Percentiles rank a stretch among this genome's conserved stretches.
Evolutionary conservation across 2,329 filamentous ascomycete genomes (phyloP).

Genomic region (Zasmidium citrigriseum): DNA sequence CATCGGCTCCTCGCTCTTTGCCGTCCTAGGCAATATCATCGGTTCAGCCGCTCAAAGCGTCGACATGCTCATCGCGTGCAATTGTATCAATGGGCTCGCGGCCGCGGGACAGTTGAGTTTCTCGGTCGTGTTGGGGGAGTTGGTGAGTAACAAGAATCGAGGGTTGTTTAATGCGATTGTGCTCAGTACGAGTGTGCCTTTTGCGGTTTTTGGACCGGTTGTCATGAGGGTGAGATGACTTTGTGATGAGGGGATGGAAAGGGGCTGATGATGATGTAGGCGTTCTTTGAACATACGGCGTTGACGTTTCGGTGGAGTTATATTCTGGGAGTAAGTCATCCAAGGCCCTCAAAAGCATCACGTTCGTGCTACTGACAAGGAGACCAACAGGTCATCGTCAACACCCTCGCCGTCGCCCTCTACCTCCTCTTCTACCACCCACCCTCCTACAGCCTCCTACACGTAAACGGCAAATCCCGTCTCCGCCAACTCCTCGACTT

Average conservation of each 20-base stretch:
- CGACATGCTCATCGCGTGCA: slow-evolving; percentile 22
- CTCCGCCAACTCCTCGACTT: slow-evolving; percentile 14
- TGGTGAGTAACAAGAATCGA: slow-evolving; percentile 17
- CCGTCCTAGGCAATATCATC: slow-evolving; percentile 19
- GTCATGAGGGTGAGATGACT: slow-evolving; percentile 10
- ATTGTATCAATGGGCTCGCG: slow-evolving; percentile 20
- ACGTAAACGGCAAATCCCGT: slow-evolving; percentile 17
- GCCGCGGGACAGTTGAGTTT: slow-evolving; percentile 21
- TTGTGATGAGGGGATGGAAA: neutral
- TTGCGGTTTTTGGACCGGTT: slow-evolving; percentile 20
- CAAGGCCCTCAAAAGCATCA: no score
- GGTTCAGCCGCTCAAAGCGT: slow-evolving; percentile 13
- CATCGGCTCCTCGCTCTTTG: slow-evolving; percentile 14
- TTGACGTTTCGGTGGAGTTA: slow-evolving; percentile 19
- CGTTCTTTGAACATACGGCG: slow-evolving; percentile 17
- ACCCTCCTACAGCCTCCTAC: slow-evolving; percentile 16
- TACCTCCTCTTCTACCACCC: slow-evolving; percentile 24
- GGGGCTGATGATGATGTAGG: neutral
- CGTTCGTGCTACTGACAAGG: no score
- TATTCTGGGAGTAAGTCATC: slow-evolving; percentile 8
- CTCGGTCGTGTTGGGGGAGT: slow-evolving; percentile 19
- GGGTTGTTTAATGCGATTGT: slow-evolving; percentile 20
- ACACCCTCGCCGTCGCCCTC: slow-evolving; percentile 18
- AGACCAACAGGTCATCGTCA: slow-evolving; percentile 16
- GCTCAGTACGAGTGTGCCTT: slow-evolving; percentile 17